Base-by-base conservation (phyloP, 306 rosid species). In the Morella rubra region DNA sequence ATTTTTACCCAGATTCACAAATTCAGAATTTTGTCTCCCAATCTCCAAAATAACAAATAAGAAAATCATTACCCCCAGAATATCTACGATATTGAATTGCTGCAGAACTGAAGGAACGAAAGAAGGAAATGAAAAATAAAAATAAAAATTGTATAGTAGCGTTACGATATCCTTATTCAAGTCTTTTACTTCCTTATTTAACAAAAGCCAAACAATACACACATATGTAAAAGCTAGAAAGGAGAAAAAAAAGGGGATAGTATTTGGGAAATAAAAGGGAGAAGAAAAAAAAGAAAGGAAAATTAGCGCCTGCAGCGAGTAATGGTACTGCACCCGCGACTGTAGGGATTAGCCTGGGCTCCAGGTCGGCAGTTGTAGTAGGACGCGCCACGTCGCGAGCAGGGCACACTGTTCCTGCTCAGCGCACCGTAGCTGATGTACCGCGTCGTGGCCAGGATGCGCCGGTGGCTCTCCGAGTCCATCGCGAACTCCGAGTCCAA, bases 361-460 rank as follows among this genome's bases (percentile, higher is more conserved):
- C 98, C 98, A 4, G 88, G 83, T 37, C 91, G 86, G 88, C 98
- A 94, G 76, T 94, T 94, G 86, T 91, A 94, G 78, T 94, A 94
- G 22, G 98, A 94, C 77, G 97, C 97, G 76, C 98, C 98, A 9
- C 97, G 97, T 13, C 93, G 74, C 0, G 97, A 93, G 84, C 97
- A 93, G 15, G 98, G 98, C 4, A 93, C 94, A 60, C 83, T 85
- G 94, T 91, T 93, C 88, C 93, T 89, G 89, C 90, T 86, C 76
- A 93, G 88, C 79, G 98, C 98, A 73, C 96, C 98, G 76, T 93
- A 93, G 94, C 98, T 91, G 20, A 93, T 91, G 84, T 93, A 93
- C 71, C 77, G 81, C 19, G 9, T 79, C 7, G 74, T 72, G 0
- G 98, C 98, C 75, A 93, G 74, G 72, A 90, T 90, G 82, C 98